Base-by-base conservation (phyloP, 2,329 filamentous ascomycete genomes). In the Hypoxylon sp. region DNA sequence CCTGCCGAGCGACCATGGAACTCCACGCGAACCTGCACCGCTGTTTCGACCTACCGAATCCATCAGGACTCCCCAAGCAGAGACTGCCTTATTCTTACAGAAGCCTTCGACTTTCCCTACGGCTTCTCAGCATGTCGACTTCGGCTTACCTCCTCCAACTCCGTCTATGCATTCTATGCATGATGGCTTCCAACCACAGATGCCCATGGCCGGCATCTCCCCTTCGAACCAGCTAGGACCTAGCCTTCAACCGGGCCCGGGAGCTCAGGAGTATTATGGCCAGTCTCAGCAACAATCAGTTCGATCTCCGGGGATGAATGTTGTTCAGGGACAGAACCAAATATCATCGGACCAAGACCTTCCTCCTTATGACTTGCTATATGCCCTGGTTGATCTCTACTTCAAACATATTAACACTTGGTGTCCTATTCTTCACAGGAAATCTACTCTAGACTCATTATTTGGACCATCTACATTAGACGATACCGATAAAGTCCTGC, bases 371-470 rank as follows among this genome's bases (percentile, higher is more conserved):
- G 91, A 93, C 75, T 81, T 94, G 5, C 81, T 94, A 0, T 94
- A 93, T 74, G 86, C 89, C 1, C 80, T 94, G 10, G 91, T 91
- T 5, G 91, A 94, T 73, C 84, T 94, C 0, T 94, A 93, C 77
- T 94, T 94, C 75, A 92, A 93, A 69, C 90, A 94, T 74, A 88
- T 94, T 77, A 93, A 94, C 75, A 91, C 91, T 0, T 94, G 92
- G 91, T 97, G 94, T 77, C 94, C 94, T 0, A 96, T 97, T 24
- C 83, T 97, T n/a, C 93, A 97, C 79, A 89, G 93, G 22, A 90
- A 92, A 75, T 90, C 91, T 3, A 97, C 94, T 0, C 80, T 97
- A 8, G 92, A 97, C 73, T 89, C 90, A 0, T 84, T 97, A 0
- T 97, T 97, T 73, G 93, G 93, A 0, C 88, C 91, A 0, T 88